Percentiles rank a stretch among this genome's conserved stretches.
These are phyloP conservation scores for Trichoderma endophyticum DNA, from an alignment of 2,329 filamentous ascomycete genomes.

Conservation along the genomic window DNA sequence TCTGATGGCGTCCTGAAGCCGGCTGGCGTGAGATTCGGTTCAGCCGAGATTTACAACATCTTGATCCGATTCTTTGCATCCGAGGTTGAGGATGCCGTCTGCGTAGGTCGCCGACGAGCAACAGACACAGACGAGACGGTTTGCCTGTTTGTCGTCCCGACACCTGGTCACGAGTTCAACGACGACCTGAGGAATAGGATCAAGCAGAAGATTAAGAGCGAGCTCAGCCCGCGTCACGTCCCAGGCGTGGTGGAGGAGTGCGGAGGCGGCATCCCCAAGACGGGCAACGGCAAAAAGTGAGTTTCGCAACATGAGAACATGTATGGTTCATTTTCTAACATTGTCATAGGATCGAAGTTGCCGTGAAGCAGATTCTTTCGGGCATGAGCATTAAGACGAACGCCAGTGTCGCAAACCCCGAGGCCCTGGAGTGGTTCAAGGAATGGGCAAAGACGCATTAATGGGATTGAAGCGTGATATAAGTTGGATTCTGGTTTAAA, in stretches of 20 bases:
- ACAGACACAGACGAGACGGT: slow-evolving; percentile 81
- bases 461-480: neutral
- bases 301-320: slow-evolving; percentile 30
- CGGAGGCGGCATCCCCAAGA: slow-evolving; percentile 78
- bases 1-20: slow-evolving; percentile 94
- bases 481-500: neutral
- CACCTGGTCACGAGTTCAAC: slow-evolving; percentile 52
- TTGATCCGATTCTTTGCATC: slow-evolving; percentile 75
- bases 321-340: neutral
- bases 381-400: slow-evolving; percentile 84
- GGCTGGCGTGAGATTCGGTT: slow-evolving; percentile 85
- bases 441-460: slow-evolving; percentile 63
- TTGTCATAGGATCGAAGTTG: slow-evolving; percentile 72
- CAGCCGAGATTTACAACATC: slow-evolving; percentile 95
- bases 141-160: slow-evolving; percentile 82
- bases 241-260: slow-evolving; percentile 79
- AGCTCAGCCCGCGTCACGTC: slow-evolving; percentile 86
- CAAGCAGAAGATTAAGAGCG: slow-evolving; percentile 65
- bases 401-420: slow-evolving; percentile 88
- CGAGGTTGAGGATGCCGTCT: slow-evolving; percentile 81
- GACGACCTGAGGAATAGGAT: slow-evolving; percentile 61
- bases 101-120: slow-evolving; percentile 71
- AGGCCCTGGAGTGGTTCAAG: slow-evolving; percentile 84
- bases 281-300: slow-evolving; percentile 92
- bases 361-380: slow-evolving; percentile 93